These are phyloP conservation scores for Fusarium newnesense DNA, from an alignment of 2,329 filamentous ascomycete species.

Conservation along the genomic window DNA sequence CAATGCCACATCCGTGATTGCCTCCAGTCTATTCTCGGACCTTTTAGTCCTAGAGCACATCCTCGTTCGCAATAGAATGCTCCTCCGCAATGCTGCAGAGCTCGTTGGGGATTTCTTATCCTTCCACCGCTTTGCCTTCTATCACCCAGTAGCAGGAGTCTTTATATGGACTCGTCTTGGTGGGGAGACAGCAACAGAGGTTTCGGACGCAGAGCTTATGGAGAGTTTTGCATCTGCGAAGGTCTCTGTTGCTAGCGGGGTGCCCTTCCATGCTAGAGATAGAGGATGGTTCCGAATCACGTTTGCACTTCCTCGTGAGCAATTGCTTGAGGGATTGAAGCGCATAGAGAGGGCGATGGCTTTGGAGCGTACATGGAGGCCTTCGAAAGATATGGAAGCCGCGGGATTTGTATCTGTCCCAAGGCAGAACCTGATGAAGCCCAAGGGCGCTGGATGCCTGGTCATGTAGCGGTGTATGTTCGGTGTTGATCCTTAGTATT, in stretches of 20 bases:
- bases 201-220: background rate
- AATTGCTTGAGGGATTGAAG: background rate
- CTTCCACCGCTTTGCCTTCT: background rate
- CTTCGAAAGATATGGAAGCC: background rate
- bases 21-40: background rate
- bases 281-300: background rate
- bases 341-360: background rate
- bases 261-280: background rate
- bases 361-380: background rate
- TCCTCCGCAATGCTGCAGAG: background rate
- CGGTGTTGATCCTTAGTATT: background rate
- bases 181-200: background rate
- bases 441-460: background rate
- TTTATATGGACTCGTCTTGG: background rate
- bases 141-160: background rate
- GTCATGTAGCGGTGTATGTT: background rate
- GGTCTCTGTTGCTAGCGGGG: background rate
- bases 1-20: background rate
- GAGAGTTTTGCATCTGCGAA: background rate
- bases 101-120: background rate
- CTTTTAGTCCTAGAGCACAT: background rate
- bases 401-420: accelerated
- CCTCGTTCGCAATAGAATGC: background rate
- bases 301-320: background rate
- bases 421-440: background rate